These are phyloP conservation scores for Amylostereum areolatum DNA, from an alignment of 1,284 basidiomycete species.

Conservation along the genomic window DNA sequence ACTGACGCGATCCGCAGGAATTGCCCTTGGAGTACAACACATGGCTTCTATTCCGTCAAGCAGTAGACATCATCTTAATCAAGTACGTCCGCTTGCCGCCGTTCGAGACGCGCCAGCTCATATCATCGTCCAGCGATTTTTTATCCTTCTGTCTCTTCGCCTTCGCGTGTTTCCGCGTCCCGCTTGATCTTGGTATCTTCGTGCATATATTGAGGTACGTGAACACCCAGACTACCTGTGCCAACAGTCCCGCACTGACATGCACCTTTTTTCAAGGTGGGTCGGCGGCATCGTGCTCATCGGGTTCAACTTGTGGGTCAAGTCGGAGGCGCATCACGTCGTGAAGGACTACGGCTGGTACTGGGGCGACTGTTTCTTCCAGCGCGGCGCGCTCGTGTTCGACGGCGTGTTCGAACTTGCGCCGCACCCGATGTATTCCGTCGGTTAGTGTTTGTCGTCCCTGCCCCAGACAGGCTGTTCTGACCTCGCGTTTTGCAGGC, in stretches of 20 bases:
- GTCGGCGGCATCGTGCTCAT: conserved; percentile 81
- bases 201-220: conserved; percentile 74
- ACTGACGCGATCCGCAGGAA: conserved; percentile 42
- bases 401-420: conserved; percentile 96
- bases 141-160: conserved; percentile 95
- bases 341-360: conserved; percentile 96
- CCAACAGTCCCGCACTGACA: not conserved
- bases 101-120: conserved; percentile 5
- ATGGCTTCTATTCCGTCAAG: conserved; percentile 89
- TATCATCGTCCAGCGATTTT: conserved; percentile 66
- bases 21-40: conserved; percentile 82
- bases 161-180: conserved; percentile 84
- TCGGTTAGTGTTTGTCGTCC: conserved; percentile 51
- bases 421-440: conserved; percentile 91
- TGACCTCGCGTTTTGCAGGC: conserved; percentile 35
- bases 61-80: conserved; percentile 92
- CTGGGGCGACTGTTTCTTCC: conserved; percentile 99
- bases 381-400: conserved; percentile 86
- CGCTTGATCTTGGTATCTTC: conserved; percentile 65
- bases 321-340: conserved; percentile 94
- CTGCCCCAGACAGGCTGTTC: not conserved
- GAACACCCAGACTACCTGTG: no score
- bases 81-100: conserved; percentile 58
- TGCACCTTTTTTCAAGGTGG: conserved; percentile 53
- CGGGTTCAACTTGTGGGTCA: conserved; percentile 97